A percentile compares a stretch with the other conserved stretches of the same genome.
Conservation (phyloP, 2,329 filamentous ascomycete genomes). For the Hypoxylon sp. region DNA sequence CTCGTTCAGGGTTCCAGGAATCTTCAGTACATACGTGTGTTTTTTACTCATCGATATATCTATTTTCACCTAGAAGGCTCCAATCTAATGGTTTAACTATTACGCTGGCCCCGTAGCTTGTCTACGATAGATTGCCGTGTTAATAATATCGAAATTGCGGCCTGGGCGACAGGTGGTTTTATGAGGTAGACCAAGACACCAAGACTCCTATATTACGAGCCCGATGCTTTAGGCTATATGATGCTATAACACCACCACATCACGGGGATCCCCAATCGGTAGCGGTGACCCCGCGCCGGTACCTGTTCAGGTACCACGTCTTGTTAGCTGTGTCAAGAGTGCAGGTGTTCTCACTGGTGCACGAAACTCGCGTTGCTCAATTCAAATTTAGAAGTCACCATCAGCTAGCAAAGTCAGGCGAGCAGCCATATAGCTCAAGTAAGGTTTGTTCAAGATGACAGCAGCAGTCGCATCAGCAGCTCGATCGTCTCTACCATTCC, state of each 20-base stretch:
- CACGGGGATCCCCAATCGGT: slow-evolving; percentile 29
- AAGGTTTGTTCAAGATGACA: slow-evolving; percentile 19
- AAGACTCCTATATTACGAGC: slow-evolving; percentile 15
- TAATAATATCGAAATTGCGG: background rate
- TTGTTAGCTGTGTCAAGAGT: background rate
- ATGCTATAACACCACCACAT: slow-evolving; percentile 20
- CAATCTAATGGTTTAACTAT: too few relatives aligned
- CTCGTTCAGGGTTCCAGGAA: too few relatives aligned
- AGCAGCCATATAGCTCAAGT: background rate
- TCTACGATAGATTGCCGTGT: background rate
- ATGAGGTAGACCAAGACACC: slow-evolving; percentile 13
- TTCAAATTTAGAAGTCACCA: background rate
- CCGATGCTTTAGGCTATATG: slow-evolving; percentile 38
- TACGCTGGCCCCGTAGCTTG: too few relatives aligned
- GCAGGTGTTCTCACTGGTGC: too few relatives aligned
- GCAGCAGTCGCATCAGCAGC: slow-evolving; percentile 23
- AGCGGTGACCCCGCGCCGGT: slow-evolving; percentile 30
- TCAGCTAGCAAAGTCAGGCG: background rate
- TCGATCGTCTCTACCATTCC: slow-evolving; percentile 8
- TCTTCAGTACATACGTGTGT: too few relatives aligned
- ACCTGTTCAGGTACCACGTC: slow-evolving; percentile 11
- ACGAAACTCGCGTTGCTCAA: background rate
- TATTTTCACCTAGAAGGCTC: too few relatives aligned
- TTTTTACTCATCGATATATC: too few relatives aligned
- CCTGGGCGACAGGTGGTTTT: background rate